phyloP scores from a whole-genome alignment of 257 asterid species.

The Paraleonurus japonicus region DNA sequence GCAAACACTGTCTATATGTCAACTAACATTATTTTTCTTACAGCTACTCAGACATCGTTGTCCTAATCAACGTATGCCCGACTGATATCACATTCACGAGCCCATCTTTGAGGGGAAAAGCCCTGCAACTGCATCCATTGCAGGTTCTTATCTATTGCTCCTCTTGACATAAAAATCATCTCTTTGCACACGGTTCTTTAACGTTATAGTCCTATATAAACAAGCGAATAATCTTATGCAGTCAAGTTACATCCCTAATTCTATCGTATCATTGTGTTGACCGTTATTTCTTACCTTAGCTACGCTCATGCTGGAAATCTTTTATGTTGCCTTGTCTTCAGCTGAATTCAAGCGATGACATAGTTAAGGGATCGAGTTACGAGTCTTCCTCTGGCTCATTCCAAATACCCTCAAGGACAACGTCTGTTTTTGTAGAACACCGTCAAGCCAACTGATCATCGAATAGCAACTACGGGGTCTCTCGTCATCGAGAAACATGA shows the following conservation, averaged over 20 bases:
- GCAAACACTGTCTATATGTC: conserved; percentile 9
- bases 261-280: neutral
- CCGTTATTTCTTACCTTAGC: neutral
- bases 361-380: conserved; percentile 63
- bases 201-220: neutral
- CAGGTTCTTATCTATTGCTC: conserved; percentile 51
- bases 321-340: conserved; percentile 22
- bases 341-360: conserved; percentile 63
- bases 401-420: conserved; percentile 69
- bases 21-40: conserved; percentile 23
- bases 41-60: conserved; percentile 73
- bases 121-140: conserved; percentile 71
- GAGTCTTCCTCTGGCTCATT: conserved; percentile 68
- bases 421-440: conserved; percentile 68
- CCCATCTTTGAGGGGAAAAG: conserved; percentile 53
- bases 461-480: neutral
- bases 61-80: conserved; percentile 63
- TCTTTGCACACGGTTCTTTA: neutral
- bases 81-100: conserved; percentile 46
- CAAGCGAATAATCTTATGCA: no score
- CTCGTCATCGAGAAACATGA: no score
- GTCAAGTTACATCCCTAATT: neutral
- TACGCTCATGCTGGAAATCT: neutral
- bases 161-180: neutral
- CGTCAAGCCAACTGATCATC: conserved; percentile 41